Conservation (phyloP, 257 asterid genomes). For the Jaltomata sinuosa region DNA sequence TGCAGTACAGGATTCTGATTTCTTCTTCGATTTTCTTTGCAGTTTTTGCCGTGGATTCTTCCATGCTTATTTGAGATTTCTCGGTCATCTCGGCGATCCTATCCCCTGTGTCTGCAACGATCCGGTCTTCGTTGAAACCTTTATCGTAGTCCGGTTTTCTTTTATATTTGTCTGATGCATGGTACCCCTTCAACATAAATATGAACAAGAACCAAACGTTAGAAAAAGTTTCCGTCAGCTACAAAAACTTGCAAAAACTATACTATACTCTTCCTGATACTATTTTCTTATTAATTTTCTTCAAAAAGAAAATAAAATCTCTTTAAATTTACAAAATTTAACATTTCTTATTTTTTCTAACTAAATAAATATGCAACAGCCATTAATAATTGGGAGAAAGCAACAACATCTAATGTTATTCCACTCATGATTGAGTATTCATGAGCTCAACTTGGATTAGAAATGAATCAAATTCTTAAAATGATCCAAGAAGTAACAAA, state of each 20-base stretch:
- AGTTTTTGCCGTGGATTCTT: constrained; percentile 14
- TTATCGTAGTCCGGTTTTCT: constrained; percentile 21
- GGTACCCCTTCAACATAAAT: constrained; percentile 21
- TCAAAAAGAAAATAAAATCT: neutral
- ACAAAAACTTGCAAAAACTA: neutral
- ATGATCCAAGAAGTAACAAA: no score
- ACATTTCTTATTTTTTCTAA: no score
- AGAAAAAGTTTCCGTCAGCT: neutral
- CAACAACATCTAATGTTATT: no score
- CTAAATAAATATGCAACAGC: no score
- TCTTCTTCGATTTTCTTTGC: constrained; percentile 19
- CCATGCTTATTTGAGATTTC: neutral
- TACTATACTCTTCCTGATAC: neutral
- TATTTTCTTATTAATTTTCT: neutral
- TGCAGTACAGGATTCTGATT: constrained; percentile 4
- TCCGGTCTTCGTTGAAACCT: no score
- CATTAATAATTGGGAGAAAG: no score
- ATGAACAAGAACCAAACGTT: neutral
- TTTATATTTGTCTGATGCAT: constrained; percentile 24
- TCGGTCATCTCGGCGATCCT: neutral
- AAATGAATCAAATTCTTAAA: no score
- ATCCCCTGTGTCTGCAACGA: neutral
- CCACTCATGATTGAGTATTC: no score
- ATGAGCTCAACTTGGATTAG: no score
- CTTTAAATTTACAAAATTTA: no score